Evolutionary conservation across 1,284 basidiomycete species (phyloP), one percentile per base, ranked within the genome.

Genomic region (Ceraceosorus bombacis): DNA sequence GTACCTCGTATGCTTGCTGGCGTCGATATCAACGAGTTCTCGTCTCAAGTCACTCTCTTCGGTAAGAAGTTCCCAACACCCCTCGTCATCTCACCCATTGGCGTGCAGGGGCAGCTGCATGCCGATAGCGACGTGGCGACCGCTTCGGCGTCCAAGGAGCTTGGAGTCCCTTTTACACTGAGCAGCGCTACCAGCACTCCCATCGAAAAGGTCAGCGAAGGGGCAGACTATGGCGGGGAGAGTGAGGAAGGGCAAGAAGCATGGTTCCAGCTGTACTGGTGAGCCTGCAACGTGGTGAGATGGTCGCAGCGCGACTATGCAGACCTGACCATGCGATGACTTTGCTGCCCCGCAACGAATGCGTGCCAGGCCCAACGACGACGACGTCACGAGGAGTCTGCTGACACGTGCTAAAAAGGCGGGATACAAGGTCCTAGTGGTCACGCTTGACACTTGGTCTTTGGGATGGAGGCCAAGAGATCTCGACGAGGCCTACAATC

Each of bases 401-500:
- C 81, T 90, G 10, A 76, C 76, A 5, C 82, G 87, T 10, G 86
- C 84, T 50, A 87, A 88, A 71, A 80, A 79, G 5, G 82, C 78
- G 40, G 85, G 86, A 1, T 89, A 83, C 78, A 83, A 79, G 6
- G 83, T 83, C 17, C 83, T 89, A 40, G 83, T 89, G 52, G 68
- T 74, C n/a, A 74, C 72, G 9, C 63, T 74, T 9, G 72, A 74
- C 54, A 74, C 72, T 13, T 74, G 66, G 64, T 64, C 49, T 6
- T 57, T 72, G 5, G 70, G 70, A 8, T 72, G 66, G 66, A 53
- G 70, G 10, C 70, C 68, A 3, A 51, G 65, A 13, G 71, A 71
- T 53, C 63, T 73, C 15, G 64, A 71, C 43, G 57, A 58, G 15
- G 79, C 83, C 1, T 88, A 85, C 74, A 80, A 85, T 37, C 86